Percentiles rank a stretch among this genome's conserved stretches.
Evolutionary conservation across 176 grass and related monocot genomes (phyloP).

Genomic region (Zea luxurians): DNA sequence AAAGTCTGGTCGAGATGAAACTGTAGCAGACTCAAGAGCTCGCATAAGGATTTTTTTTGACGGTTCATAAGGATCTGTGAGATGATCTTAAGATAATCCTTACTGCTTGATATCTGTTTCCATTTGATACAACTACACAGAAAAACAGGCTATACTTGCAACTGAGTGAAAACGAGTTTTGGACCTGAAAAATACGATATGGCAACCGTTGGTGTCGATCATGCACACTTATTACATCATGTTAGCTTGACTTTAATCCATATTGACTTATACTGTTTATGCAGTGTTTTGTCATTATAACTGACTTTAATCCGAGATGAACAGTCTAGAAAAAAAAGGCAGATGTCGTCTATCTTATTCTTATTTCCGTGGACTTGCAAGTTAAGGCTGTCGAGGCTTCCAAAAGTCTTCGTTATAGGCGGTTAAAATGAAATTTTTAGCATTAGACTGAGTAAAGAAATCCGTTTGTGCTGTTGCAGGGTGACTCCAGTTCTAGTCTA

Average conservation of each 20-base stretch:
- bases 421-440: conserved; percentile 3
- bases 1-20: conserved; percentile 4
- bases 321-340: background rate
- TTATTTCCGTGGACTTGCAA: background rate
- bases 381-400: background rate
- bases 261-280: too few species aligned
- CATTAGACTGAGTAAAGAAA: conserved; percentile 24
- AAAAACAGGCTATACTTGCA: background rate
- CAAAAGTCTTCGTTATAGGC: background rate
- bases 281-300: too few species aligned
- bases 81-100: background rate
- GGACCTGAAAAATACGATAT: background rate
- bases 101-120: conserved; percentile 8
- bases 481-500: conserved; percentile 50
- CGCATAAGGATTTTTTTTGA: background rate
- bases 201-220: background rate
- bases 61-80: background rate
- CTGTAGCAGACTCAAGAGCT: conserved; percentile 13
- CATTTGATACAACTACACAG: background rate
- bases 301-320: too few species aligned
- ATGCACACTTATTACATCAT: background rate
- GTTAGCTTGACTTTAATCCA: too few species aligned
- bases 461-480: conserved; percentile 47
- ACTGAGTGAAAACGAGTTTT: background rate
- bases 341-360: background rate